These are phyloP conservation scores for Serpula lacrymans DNA, from an alignment of 768 basidiomycete species.

Conservation along the genomic window DNA sequence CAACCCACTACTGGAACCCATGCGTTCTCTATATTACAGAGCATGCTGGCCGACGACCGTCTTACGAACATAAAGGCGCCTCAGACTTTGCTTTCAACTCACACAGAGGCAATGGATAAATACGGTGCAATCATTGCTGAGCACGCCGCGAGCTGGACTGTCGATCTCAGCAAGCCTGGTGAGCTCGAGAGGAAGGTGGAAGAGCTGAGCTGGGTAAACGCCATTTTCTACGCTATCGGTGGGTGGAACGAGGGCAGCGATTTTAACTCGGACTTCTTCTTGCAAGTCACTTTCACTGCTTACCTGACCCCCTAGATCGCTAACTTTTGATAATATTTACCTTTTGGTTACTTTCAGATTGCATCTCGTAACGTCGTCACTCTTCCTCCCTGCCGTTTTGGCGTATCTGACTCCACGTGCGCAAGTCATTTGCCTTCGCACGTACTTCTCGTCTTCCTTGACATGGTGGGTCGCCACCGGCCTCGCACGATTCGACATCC, in stretches of 20 bases:
- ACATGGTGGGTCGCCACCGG: constrained; percentile 48
- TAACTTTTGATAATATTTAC: background rate
- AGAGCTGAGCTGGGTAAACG: constrained; percentile 56
- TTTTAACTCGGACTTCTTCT: too few species aligned
- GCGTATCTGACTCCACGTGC: constrained; percentile 36
- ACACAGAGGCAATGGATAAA: constrained; percentile 29
- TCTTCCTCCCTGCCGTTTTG: constrained; percentile 49
- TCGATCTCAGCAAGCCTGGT: constrained; percentile 30
- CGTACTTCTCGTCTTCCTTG: constrained; percentile 45
- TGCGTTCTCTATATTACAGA: constrained; percentile 44
- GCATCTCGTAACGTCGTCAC: constrained; percentile 59
- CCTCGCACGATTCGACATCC: constrained; percentile 41
- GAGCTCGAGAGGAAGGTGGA: constrained; percentile 55
- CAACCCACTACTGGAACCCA: constrained; percentile 19
- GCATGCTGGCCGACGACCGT: constrained; percentile 43
- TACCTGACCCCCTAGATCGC: constrained; percentile 4
- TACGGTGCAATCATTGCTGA: too few species aligned
- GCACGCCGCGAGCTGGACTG: constrained; percentile 43
- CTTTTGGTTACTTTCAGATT: constrained; percentile 33
- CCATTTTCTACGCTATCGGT: constrained; percentile 53
- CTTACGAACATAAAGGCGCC: background rate
- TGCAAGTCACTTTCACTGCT: constrained; percentile 39
- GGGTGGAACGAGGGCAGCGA: constrained; percentile 57
- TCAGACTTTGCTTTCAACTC: background rate
- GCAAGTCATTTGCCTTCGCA: constrained; percentile 43